phyloP scores from a whole-genome alignment of 805 yeast genomes.

The Barnettozyma siamensis region DNA sequence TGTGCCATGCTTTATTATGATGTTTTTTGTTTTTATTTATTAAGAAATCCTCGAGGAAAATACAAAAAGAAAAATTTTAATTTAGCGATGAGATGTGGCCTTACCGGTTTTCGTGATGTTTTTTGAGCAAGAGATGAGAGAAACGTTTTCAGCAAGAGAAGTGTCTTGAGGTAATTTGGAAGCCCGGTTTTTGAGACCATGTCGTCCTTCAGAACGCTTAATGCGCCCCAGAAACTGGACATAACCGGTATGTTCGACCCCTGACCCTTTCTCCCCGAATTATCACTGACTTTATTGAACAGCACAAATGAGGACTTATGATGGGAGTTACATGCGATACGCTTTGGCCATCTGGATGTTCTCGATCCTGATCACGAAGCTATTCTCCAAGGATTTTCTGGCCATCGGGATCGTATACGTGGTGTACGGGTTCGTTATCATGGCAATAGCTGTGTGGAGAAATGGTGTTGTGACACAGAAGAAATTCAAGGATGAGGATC shows the following conservation, averaged over 20 bases:
- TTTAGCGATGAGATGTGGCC: conserved; percentile 3
- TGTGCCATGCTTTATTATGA: not conserved
- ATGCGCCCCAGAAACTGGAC: not conserved
- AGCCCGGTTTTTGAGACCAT: too few relatives aligned
- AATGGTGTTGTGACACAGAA: not conserved
- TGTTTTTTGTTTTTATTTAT: too few relatives aligned
- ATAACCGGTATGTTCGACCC: conserved; percentile 1
- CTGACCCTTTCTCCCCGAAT: not conserved
- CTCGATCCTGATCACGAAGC: conserved; percentile 52
- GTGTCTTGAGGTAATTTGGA: too few relatives aligned
- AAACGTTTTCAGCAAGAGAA: too few relatives aligned
- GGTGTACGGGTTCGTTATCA: conserved; percentile 46
- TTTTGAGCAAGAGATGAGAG: too few relatives aligned
- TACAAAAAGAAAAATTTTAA: not conserved
- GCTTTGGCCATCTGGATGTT: conserved; percentile 66
- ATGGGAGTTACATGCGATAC: conserved; percentile 75
- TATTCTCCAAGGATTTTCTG: conserved; percentile 58
- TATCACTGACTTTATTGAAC: not conserved
- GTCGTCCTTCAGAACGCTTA: not conserved
- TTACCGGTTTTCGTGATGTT: too few relatives aligned
- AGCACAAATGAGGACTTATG: conserved; percentile 79
- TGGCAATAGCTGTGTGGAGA: conserved; percentile 33
- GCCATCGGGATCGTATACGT: conserved; percentile 65
- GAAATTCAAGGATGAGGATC: conserved; percentile 25
- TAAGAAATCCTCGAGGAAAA: not conserved